Conservation (phyloP, 2,329 filamentous ascomycete genomes). For the Colletotrichum tamarilloi region DNA sequence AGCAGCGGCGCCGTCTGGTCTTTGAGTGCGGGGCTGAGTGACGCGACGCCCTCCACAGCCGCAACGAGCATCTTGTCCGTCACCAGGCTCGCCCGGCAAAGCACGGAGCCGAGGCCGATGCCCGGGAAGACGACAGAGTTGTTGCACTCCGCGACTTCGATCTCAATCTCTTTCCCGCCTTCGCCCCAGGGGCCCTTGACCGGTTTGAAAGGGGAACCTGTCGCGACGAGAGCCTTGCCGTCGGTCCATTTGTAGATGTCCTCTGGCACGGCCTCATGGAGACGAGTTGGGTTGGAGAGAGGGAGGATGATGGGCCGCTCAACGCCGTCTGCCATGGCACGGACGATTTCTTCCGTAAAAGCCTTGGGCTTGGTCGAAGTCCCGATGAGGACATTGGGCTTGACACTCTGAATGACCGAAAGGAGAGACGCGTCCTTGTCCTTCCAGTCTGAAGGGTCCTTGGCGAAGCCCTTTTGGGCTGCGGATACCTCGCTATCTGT, state of each 20-base stretch:
- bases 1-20: constrained; percentile 75
- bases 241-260: constrained; percentile 84
- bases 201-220: constrained; percentile 83
- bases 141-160: constrained; percentile 82
- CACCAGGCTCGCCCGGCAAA: constrained; percentile 74
- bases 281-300: constrained; percentile 84
- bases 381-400: constrained; percentile 85
- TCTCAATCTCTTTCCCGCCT: constrained; percentile 54
- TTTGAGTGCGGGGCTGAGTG: constrained; percentile 74
- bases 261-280: constrained; percentile 83
- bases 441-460: constrained; percentile 72
- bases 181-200: constrained; percentile 71
- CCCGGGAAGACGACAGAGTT: constrained; percentile 89
- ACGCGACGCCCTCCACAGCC: constrained; percentile 78
- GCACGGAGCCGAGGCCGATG: constrained; percentile 82
- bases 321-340: constrained; percentile 80
- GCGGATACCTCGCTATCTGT: constrained; percentile 70
- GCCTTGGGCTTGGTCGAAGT: constrained; percentile 82
- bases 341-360: constrained; percentile 80
- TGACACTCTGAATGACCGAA: constrained; percentile 75
- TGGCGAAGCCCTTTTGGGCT: constrained; percentile 76
- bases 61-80: constrained; percentile 86
- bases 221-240: constrained; percentile 82
- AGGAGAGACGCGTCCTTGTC: constrained; percentile 68
- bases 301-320: constrained; percentile 83